Evolutionary conservation across 1,284 basidiomycete species (phyloP), one percentile per base, ranked within the genome.

Genomic region (Trametes hirsuta): DNA sequence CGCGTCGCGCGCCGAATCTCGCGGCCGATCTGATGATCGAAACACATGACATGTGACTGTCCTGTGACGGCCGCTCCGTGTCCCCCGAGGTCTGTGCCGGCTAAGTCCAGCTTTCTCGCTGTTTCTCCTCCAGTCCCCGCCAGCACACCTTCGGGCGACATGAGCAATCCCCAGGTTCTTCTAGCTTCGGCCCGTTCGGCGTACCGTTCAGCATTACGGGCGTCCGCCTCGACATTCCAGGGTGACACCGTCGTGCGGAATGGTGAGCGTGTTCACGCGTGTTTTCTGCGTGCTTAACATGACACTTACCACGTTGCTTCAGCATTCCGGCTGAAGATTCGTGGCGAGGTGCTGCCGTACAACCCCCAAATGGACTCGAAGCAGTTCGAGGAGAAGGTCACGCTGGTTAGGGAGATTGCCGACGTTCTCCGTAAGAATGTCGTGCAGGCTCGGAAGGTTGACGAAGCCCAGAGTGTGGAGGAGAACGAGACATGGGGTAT

Each of bases 271-370:
- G 64, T 61, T 37, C 71, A 50, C 53, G 66, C 61, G 59, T 63
- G 64, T 61, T 37, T 18, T 51, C 44, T 59, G 64, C 61, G 48
- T 65, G 64, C 55, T 49, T 61, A 21, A 42, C 51, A 45, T 44
- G 11, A 46, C 58, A 39, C 50, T 66, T 48, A 65, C 62, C 61
- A 62, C 58, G 55, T 61, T 65, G 58, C 48, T 54, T 36, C 61
- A 91, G 91, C 89, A 15, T 93, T 93, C 71, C 81, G 83, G 30
- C 55, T 74, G 14, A 90, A 91, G 73, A 85, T 92, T 70, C 80
- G 88, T 74, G 84, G 52, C 50, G 77, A 74, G 60, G 80, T 81
- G 24, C 45, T 82, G n/a, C 76, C 79, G 14, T 76, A 76, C 53
- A 72, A 73, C 18, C 67, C 76, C 24, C 71, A 76, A 47, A 71